Evolutionary conservation across 257 asterid species (phyloP), one percentile per base, ranked within the genome.

Genomic region (Ajuga chamaepitys): DNA sequence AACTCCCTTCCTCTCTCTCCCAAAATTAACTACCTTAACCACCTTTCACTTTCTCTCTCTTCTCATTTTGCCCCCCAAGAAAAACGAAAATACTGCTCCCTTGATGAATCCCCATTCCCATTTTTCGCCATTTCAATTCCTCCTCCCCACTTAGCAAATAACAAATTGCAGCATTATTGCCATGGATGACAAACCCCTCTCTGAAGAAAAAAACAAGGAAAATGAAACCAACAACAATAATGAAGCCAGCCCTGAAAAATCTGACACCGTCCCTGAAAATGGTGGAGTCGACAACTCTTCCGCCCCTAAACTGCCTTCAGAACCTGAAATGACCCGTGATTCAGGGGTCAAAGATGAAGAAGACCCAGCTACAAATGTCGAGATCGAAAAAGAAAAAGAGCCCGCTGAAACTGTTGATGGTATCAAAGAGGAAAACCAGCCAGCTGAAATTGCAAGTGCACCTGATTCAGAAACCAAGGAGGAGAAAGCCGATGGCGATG

Each of bases 181-280:
- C 34, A 83, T 83, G 86, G 91, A 87, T 70, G 95, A 77, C 47
- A 80, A 78, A 70, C 70, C 58, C 48, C 32, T 38, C 2, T 5
- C 70, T 52, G 59, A 42, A 22, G 59, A 42, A 22, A 75, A 76
- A 79, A 60, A 62, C 21, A 79, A 77, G 35, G 13, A 67, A 1
- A 79, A 77, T 41, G 12, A 66, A 1, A 83, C 75, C 2, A 62
- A 70, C 21, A 81, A 71, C 64, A 79, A 75, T 4, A 38, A 41
- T 11, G 26, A 10, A 44, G 52, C 6, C 47, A 57, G 56, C 30
- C 12, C 38, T 3, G 67, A 58, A 14, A 76, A 64, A 9, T 12
- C 42, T 14, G 58, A 62, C 1, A 21, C 5, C 7, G 66, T 42
- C 65, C 76, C 67, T 37, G 78, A 71, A 25, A 50, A 58, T 0